phyloP scores from a whole-genome alignment of 2,329 filamentous ascomycete genomes.

The Penicillium sp. region DNA sequence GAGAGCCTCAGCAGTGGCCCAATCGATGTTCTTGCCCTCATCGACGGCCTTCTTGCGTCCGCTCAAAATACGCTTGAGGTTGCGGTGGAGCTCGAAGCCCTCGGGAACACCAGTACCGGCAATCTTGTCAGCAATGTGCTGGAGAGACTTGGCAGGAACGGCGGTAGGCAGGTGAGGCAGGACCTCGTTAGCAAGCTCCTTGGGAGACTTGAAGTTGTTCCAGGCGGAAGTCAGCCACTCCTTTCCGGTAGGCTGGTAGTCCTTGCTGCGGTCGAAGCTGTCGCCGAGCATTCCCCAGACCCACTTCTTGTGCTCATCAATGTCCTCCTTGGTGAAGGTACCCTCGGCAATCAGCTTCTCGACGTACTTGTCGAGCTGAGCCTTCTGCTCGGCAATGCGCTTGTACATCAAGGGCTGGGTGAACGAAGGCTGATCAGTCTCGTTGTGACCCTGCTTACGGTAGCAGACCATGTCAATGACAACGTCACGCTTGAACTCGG shows the following conservation, averaged over 20 bases:
- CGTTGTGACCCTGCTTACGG: constrained; percentile 98
- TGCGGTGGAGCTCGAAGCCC: constrained; percentile 85
- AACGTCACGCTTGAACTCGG: constrained; percentile 97
- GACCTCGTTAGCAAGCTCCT: constrained; percentile 91
- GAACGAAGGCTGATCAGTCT: constrained; percentile 98
- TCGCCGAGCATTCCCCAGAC: constrained; percentile 99
- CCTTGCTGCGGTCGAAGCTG: constrained; percentile 94
- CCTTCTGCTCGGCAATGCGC: constrained; percentile 80
- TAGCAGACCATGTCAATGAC: constrained; percentile 99
- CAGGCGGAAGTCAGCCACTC: constrained; percentile 98
- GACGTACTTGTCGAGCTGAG: constrained; percentile 86
- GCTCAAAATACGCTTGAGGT: constrained; percentile 91
- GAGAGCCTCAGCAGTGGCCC: constrained; percentile 93
- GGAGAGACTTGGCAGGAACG: constrained; percentile 69
- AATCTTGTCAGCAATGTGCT: constrained; percentile 80
- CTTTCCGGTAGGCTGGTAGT: constrained; percentile 93
- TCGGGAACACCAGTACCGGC: constrained; percentile 74
- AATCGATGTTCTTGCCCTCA: constrained; percentile 94
- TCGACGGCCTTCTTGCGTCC: constrained; percentile 88
- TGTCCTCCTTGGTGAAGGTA: constrained; percentile 94
- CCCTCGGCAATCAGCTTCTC: constrained; percentile 87
- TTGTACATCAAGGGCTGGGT: constrained; percentile 99
- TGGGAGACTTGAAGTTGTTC: constrained; percentile 99
- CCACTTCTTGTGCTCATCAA: constrained; percentile 99
- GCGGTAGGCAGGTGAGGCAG: constrained; percentile 87